phyloP scores from a whole-genome alignment of 371 early-diverging fungal species.

The Basidiobolus meristosporus region DNA sequence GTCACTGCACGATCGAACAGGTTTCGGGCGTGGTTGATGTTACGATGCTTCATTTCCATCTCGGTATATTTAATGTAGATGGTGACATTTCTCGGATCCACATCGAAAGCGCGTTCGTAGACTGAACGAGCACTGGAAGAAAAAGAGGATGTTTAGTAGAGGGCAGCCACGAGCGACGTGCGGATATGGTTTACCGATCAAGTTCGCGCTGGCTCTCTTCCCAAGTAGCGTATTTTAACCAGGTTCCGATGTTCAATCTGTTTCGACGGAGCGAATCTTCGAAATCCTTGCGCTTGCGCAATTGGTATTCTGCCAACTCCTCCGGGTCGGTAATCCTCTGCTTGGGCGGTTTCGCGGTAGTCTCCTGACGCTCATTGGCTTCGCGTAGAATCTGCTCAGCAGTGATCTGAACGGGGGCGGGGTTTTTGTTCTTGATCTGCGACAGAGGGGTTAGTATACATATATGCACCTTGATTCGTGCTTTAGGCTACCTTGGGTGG shows the following conservation, averaged over 20 bases:
- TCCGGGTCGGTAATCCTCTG: conserved; percentile 85
- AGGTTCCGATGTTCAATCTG: conserved; percentile 62
- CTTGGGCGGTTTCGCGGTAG: conserved; percentile 49
- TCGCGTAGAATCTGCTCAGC: conserved; percentile 96
- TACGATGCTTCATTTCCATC: conserved; percentile 91
- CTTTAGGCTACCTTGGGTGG: too few species aligned
- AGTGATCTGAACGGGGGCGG: conserved; percentile 95
- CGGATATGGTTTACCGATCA: conserved; percentile 17
- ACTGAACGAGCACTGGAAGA: conserved; percentile 61
- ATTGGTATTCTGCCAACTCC: conserved; percentile 77
- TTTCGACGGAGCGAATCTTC: conserved; percentile 83
- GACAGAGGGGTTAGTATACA: neutral
- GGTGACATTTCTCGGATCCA: conserved; percentile 67
- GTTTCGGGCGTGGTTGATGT: conserved; percentile 83
- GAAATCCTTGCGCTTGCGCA: conserved; percentile 80
- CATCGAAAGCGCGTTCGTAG: conserved; percentile 80
- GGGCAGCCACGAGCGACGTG: neutral
- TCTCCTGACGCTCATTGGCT: conserved; percentile 75
- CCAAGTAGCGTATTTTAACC: conserved; percentile 92
- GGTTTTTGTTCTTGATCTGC: conserved; percentile 92
- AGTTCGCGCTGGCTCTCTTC: conserved; percentile 81
- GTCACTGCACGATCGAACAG: conserved; percentile 81
- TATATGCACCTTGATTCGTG: too few species aligned
- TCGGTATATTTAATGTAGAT: conserved; percentile 88
- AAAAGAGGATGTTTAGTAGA: neutral